Evolutionary conservation across 768 basidiomycete species (phyloP).

Genomic region (Mycena belliarum): DNA sequence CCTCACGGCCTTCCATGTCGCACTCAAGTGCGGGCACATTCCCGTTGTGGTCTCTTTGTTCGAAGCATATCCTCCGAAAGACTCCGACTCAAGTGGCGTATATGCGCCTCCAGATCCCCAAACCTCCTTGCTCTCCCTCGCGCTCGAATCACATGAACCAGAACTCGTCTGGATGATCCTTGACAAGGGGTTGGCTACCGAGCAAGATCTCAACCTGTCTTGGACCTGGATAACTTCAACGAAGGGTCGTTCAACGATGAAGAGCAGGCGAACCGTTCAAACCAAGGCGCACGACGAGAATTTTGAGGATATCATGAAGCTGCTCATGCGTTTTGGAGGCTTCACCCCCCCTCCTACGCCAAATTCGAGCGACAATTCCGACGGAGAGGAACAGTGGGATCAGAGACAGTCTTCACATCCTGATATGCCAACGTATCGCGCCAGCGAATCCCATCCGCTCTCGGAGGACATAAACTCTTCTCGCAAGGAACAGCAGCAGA

Average conservation of each 20-base stretch:
- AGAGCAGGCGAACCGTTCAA: conserved; percentile 14
- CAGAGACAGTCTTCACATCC: conserved; percentile 4
- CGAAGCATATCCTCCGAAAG: conserved; percentile 55
- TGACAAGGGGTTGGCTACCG: conserved; percentile 52
- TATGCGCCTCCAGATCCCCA: conserved; percentile 46
- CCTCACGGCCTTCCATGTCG: conserved; percentile 67
- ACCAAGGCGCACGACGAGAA: conserved; percentile 33
- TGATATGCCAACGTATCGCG: conserved; percentile 12
- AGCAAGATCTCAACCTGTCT: conserved; percentile 49
- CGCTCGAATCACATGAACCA: conserved; percentile 61
- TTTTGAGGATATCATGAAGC: conserved; percentile 50
- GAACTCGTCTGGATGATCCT: conserved; percentile 67
- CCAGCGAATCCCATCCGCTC: conserved; percentile 7
- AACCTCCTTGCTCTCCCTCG: conserved; percentile 54
- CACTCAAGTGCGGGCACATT: conserved; percentile 53
- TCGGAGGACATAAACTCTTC: conserved; percentile 5
- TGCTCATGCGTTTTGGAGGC: conserved; percentile 52
- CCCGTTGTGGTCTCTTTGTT: conserved; percentile 62
- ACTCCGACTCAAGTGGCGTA: conserved; percentile 49
- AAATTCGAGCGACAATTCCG: conserved; percentile 17
- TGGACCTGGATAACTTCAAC: conserved; percentile 51
- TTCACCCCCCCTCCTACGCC: conserved; percentile 47
- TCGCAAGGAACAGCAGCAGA: conserved; percentile 11
- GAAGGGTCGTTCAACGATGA: conserved; percentile 28
- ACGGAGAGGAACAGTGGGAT: conserved; percentile 15